Percentiles rank a stretch among this genome's conserved stretches.
Evolutionary conservation across 192 early-diverging fungal genomes (phyloP).

Genomic region (Backusella morwellensis): DNA sequence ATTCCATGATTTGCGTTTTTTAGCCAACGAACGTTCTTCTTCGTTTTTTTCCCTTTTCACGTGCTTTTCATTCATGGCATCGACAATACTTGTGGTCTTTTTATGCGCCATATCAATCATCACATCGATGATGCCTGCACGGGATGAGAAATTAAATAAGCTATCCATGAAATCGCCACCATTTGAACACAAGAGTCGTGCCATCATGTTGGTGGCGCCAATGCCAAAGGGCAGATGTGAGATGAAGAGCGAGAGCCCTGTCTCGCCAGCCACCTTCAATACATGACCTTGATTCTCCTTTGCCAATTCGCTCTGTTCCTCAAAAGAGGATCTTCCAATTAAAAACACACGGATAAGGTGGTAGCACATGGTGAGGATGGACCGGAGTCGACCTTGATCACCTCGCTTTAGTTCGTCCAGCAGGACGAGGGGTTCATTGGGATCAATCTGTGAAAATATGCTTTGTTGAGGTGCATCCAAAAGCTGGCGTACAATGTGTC

Average conservation of each 20-base stretch:
- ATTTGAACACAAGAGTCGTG: background rate
- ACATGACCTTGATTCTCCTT: conserved; percentile 16
- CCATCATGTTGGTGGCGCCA: conserved; percentile 22
- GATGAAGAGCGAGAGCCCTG: conserved; percentile 8
- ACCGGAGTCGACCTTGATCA: background rate
- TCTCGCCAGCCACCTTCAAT: conserved; percentile 8
- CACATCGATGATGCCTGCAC: background rate
- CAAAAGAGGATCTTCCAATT: conserved; percentile 2
- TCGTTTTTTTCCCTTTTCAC: background rate
- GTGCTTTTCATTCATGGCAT: background rate
- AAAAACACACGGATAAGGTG: conserved; percentile 21
- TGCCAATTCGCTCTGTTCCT: background rate
- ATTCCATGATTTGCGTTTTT: background rate
- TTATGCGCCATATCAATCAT: background rate
- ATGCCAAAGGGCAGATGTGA: conserved; percentile 8
- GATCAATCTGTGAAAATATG: background rate
- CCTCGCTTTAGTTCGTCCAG: background rate
- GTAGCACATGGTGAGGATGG: conserved; percentile 21
- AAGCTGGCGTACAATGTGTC: background rate
- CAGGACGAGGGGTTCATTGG: background rate
- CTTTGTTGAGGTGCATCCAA: too few relatives aligned
- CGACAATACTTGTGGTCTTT: background rate
- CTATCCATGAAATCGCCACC: background rate
- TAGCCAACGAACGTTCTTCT: background rate
- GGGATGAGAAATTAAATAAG: background rate